These are phyloP conservation scores for Naganishia vishniacii DNA, from an alignment of 768 basidiomycete genomes.

Conservation along the genomic window DNA sequence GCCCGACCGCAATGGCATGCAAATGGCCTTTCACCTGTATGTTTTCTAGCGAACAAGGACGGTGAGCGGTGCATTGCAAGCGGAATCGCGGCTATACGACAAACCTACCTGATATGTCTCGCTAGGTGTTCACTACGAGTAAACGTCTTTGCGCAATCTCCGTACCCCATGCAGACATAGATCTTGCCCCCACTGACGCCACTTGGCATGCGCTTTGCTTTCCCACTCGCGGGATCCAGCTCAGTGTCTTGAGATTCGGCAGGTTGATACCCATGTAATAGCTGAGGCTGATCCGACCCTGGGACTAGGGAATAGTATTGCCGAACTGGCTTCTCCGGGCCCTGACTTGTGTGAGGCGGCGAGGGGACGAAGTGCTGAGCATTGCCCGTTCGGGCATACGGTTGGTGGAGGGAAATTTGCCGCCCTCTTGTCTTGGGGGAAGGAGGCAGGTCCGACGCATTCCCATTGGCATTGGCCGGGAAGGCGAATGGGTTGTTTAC, in stretches of 20 bases:
- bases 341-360: conserved; percentile 4
- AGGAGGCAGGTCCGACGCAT: background rate
- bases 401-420: background rate
- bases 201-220: conserved; percentile 11
- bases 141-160: conserved; percentile 95
- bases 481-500: background rate
- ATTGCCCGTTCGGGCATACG: background rate
- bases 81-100: background rate
- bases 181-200: conserved; percentile 57
- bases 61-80: background rate
- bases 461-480: background rate
- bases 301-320: conserved; percentile 13
- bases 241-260: background rate
- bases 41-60: conserved; percentile 62
- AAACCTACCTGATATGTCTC: conserved; percentile 78
- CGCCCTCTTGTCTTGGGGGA: background rate
- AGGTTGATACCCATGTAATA: background rate
- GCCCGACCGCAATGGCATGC: conserved; percentile 91
- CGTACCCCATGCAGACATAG: conserved; percentile 90
- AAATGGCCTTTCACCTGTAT: conserved; percentile 95
- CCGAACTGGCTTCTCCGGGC: background rate
- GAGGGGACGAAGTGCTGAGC: background rate
- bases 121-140: conserved; percentile 91
- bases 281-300: conserved; percentile 2
- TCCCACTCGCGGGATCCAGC: background rate